Base-by-base conservation (phyloP, 163 green algal species). In the Smithsoniella earleae region DNA sequence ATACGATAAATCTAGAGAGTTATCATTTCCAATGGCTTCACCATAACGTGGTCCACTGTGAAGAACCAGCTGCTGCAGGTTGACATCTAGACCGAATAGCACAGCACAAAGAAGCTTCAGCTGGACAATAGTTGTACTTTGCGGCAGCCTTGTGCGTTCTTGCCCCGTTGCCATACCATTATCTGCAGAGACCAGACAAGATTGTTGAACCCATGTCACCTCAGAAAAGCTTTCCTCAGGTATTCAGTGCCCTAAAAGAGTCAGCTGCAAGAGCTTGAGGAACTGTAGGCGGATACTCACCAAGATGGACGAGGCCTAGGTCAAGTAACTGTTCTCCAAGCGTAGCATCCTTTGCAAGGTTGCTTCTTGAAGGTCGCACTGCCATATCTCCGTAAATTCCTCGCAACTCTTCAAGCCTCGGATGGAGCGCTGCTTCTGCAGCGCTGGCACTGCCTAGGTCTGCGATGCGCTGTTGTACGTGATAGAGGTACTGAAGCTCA, bases 401-500 rank as follows among this genome's bases (percentile, higher is more conserved):
- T 25, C 58, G 25, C 58, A 69, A 33, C 58, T 69, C 58, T 31
- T 69, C 58, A n/a, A 69, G 58, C 16, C 58, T 30, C 3, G 58
- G 58, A 36, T 69, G 58, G 30, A 69, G 25, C 20, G 31, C 58
- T 22, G 58, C 58, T 31, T 69, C 58, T 69, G 58, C 58, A 28
- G 58, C 18, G 1, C 58, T 31, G 20, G 20, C 58, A 38, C 30
- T 30, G 5, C 58, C 58, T n/a, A 69, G 34, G 27, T 69, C 58
- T 69, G 58, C 20, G 27, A 69, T 69, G 20, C 58, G 58, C 25
- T 69, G 58, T 13, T 49, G 66, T 3, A 85, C 63, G 13, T 44
- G 46, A 25, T 83, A 79, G n/a, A 95, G 74, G 78, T 95, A 96
- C n/a, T 83, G 81, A 33, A 95, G 76, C 78, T 96, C 90, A 46